These are phyloP conservation scores for Amaranthus palmeri DNA, from an alignment of 148 eudicot genomes.

Conservation along the genomic window DNA sequence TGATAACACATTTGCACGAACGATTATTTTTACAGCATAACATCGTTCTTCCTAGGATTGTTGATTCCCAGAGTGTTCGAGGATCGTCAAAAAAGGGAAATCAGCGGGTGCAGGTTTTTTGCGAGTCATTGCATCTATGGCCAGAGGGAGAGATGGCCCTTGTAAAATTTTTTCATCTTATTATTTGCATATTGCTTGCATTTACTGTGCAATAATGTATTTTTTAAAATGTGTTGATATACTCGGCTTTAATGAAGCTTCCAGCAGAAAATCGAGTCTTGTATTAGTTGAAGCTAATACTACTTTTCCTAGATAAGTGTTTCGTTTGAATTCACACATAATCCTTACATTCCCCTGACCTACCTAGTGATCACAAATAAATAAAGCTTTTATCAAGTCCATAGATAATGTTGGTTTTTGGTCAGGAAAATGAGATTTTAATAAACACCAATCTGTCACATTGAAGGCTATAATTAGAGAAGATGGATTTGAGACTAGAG, in stretches of 20 bases:
- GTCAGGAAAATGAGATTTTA: slow-evolving; percentile 12
- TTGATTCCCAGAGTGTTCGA: slow-evolving; percentile 15
- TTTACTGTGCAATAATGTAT: slow-evolving; percentile 27
- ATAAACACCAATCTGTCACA: no score
- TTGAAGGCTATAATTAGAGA: no score
- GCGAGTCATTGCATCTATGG: slow-evolving; percentile 22
- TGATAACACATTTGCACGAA: slow-evolving; percentile 18
- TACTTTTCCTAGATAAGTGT: no score
- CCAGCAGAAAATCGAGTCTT: no score
- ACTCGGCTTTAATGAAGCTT: slow-evolving; percentile 20
- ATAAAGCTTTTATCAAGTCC: slow-evolving; percentile 22
- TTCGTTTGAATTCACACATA: no score
- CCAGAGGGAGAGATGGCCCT: slow-evolving; percentile 28
- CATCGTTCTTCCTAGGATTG: slow-evolving; percentile 7
- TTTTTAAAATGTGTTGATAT: slow-evolving; percentile 32
- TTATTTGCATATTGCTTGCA: slow-evolving; percentile 6
- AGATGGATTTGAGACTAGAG: no score
- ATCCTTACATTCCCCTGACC: no score
- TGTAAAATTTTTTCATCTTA: slow-evolving; percentile 23
- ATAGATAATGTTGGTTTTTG: slow-evolving; percentile 10
- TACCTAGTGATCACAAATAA: no score
- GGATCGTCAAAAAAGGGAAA: slow-evolving; percentile 13
- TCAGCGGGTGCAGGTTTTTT: slow-evolving; percentile 13
- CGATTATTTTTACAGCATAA: slow-evolving; percentile 19
- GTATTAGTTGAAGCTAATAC: no score